These are phyloP conservation scores for Alternaria arborescens DNA, from an alignment of 2,329 filamentous ascomycete species.

Conservation along the genomic window DNA sequence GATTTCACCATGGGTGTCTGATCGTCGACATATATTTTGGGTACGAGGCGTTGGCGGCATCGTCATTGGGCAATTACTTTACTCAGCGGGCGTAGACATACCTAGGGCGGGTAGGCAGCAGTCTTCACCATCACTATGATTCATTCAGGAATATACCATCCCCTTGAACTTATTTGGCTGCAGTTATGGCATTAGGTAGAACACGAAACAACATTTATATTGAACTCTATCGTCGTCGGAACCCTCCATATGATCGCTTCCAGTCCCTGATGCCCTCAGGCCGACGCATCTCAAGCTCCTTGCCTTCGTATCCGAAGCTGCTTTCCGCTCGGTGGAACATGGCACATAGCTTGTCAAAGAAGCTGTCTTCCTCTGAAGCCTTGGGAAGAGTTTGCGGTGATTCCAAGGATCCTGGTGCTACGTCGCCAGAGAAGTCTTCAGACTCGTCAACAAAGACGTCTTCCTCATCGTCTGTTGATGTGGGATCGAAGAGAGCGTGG, in stretches of 20 bases:
- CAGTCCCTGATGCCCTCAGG: constrained; percentile 46
- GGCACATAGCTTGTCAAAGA: constrained; percentile 34
- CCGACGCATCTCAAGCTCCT: constrained; percentile 44
- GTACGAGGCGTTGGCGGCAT: constrained; percentile 12
- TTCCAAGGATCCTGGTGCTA: constrained; percentile 47
- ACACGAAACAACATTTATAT: neutral
- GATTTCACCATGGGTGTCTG: constrained; percentile 97
- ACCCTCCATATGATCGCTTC: constrained; percentile 29
- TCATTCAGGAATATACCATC: neutral
- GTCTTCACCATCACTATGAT: constrained; percentile 1
- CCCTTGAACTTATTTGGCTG: neutral
- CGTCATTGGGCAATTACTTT: constrained; percentile 7
- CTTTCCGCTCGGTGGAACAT: constrained; percentile 33
- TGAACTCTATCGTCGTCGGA: constrained; percentile 18
- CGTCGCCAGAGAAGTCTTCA: constrained; percentile 45
- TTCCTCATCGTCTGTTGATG: constrained; percentile 27
- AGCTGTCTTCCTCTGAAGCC: constrained; percentile 20
- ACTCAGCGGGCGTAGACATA: constrained; percentile 10
- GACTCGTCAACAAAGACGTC: constrained; percentile 19
- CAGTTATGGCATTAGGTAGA: neutral
- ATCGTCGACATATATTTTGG: constrained; percentile 25
- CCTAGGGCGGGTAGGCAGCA: neutral
- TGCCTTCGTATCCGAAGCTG: constrained; percentile 46
- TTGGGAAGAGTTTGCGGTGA: constrained; percentile 45
- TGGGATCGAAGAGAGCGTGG: constrained; percentile 31